These are phyloP conservation scores for Petasospora fabianii DNA, from an alignment of 1,139 yeast species.

Conservation along the genomic window DNA sequence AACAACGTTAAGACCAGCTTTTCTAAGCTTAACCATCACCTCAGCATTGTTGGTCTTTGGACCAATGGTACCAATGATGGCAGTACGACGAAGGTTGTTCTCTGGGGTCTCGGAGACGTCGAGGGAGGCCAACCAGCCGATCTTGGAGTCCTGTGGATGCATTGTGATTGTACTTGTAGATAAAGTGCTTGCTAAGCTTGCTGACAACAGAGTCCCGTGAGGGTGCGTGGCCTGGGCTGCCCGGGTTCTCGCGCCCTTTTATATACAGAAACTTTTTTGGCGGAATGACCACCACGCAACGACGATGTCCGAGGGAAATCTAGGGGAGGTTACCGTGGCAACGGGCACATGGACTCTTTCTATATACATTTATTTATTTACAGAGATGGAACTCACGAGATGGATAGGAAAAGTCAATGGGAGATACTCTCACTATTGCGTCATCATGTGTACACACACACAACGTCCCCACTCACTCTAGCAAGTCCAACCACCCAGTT, in stretches of 20 bases:
- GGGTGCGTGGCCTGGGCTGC: neutral
- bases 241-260: slow-evolving; percentile 1
- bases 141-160: slow-evolving; percentile 24
- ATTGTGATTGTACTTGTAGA: slow-evolving; percentile 7
- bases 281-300: slow-evolving; percentile 15
- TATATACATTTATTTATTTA: too few species aligned
- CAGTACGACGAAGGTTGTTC: slow-evolving; percentile 85
- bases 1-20: slow-evolving; percentile 95
- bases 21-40: slow-evolving; percentile 79
- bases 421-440: too few species aligned
- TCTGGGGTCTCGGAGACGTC: slow-evolving; percentile 78
- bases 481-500: too few species aligned
- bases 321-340: too few species aligned
- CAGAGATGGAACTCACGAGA: too few species aligned
- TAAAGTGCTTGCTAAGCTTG: too few species aligned
- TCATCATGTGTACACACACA: neutral
- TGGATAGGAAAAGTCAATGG: too few species aligned
- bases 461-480: neutral
- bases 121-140: slow-evolving; percentile 75
- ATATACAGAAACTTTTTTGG: slow-evolving; percentile 5
- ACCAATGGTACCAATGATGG: slow-evolving; percentile 96
- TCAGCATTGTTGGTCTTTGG: slow-evolving; percentile 95
- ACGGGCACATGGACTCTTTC: too few species aligned
- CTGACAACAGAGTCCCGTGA: too few species aligned
- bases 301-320: too few species aligned